These are phyloP conservation scores for Haberlea rhodopensis DNA, from an alignment of 257 asterid genomes.

Conservation along the genomic window DNA sequence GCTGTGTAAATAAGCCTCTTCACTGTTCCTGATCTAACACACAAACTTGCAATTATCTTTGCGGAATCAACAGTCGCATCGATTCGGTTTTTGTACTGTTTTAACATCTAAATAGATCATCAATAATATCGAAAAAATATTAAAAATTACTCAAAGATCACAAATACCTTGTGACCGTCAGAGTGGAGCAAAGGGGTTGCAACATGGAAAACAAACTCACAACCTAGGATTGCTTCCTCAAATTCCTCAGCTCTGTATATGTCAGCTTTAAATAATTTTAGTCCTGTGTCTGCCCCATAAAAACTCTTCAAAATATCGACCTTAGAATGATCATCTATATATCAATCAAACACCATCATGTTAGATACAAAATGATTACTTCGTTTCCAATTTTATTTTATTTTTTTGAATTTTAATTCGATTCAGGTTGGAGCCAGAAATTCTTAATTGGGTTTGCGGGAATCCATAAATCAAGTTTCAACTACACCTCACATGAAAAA, in stretches of 20 bases:
- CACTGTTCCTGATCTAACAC: slow-evolving; percentile 34
- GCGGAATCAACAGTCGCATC: slow-evolving; percentile 40
- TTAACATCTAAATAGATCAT: not conserved
- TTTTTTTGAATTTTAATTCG: too few relatives aligned
- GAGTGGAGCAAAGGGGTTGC: slow-evolving; percentile 45
- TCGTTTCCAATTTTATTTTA: too few relatives aligned
- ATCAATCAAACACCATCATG: not conserved
- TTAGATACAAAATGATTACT: too few relatives aligned
- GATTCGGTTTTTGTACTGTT: slow-evolving; percentile 35
- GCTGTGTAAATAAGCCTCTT: slow-evolving; percentile 38
- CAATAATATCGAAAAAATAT: not conserved
- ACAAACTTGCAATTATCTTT: slow-evolving; percentile 24
- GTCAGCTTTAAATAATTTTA: slow-evolving; percentile 45
- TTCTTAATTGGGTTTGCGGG: too few relatives aligned
- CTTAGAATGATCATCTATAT: slow-evolving; percentile 35
- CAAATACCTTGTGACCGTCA: slow-evolving; percentile 18
- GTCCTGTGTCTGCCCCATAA: slow-evolving; percentile 30
- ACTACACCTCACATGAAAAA: too few relatives aligned
- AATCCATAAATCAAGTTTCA: too few relatives aligned
- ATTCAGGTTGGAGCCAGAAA: too few relatives aligned
- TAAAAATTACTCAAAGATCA: too few relatives aligned
- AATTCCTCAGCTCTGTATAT: slow-evolving; percentile 42
- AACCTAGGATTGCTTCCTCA: slow-evolving; percentile 44
- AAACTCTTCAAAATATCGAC: slow-evolving; percentile 40
- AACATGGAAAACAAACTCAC: slow-evolving; percentile 47